phyloP scores from a whole-genome alignment of 441 rosid genomes.

The Omphalea diandra region DNA sequence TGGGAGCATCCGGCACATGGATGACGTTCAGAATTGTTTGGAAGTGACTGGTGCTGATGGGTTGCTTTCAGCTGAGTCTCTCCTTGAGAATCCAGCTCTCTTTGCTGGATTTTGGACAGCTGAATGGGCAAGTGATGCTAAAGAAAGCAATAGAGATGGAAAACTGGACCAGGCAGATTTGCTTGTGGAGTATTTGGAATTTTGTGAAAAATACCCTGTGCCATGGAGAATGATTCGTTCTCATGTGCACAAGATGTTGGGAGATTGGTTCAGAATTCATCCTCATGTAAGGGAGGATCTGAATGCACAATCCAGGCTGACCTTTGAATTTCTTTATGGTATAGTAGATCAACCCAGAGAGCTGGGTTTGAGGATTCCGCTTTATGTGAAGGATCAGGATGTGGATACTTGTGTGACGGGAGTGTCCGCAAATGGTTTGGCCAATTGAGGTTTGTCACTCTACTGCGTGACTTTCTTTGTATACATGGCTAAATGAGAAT shows the following conservation, averaged over 20 bases:
- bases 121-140: constrained; percentile 49
- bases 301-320: constrained; percentile 60
- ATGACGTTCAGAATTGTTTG: constrained; percentile 63
- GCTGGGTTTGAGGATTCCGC: constrained; percentile 65
- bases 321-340: constrained; percentile 73
- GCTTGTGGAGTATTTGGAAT: constrained; percentile 65
- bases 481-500: background rate
- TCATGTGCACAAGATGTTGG: constrained; percentile 84
- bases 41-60: constrained; percentile 79
- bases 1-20: constrained; percentile 80
- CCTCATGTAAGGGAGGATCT: constrained; percentile 73
- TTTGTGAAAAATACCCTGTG: constrained; percentile 83
- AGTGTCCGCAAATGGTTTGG: constrained; percentile 22
- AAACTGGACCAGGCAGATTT: constrained; percentile 75
- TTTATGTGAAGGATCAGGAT: constrained; percentile 47
- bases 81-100: constrained; percentile 89
- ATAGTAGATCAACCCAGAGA: constrained; percentile 62
- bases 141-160: constrained; percentile 46
- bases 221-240: constrained; percentile 91
- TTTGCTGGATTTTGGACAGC: constrained; percentile 76
- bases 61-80: constrained; percentile 91
- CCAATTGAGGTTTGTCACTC: constrained; percentile 18
- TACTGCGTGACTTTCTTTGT: background rate
- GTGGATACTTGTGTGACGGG: background rate
- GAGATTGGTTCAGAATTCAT: constrained; percentile 79